A percentile compares a stretch with the other conserved stretches of the same genome.
Conservation (phyloP, 768 basidiomycete species). For the Porpolomopsis calyptriformis region DNA sequence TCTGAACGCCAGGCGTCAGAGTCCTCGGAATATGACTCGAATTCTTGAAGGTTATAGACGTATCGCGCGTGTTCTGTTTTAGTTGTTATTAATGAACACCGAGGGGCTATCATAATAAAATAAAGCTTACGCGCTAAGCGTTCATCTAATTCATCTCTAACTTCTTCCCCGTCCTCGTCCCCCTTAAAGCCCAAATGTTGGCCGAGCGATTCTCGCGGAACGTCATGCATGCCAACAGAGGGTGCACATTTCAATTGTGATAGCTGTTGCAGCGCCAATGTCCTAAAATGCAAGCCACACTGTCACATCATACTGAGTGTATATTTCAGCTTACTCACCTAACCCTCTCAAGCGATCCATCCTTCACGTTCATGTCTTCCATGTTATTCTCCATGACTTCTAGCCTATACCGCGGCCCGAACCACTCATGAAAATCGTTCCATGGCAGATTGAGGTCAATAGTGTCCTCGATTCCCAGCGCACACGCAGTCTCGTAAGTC, state of each 20-base stretch:
- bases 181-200: conserved; percentile 48
- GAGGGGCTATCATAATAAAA: not conserved
- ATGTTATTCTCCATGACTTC: conserved; percentile 90
- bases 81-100: not conserved
- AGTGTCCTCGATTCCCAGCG: conserved; percentile 73
- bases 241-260: conserved; percentile 55
- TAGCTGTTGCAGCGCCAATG: conserved; percentile 31
- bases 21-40: conserved; percentile 39
- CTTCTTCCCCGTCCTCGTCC: conserved; percentile 40
- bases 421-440: conserved; percentile 95
- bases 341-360: conserved; percentile 70
- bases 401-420: conserved; percentile 87
- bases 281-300: conserved; percentile 13
- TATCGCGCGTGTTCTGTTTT: conserved; percentile 52
- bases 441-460: conserved; percentile 73
- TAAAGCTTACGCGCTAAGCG: conserved; percentile 56
- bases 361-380: conserved; percentile 82
- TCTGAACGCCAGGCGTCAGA: conserved; percentile 30
- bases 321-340: conserved; percentile 36
- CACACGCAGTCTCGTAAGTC: conserved; percentile 97
- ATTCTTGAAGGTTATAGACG: conserved; percentile 49
- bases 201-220: conserved; percentile 60
- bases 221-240: conserved; percentile 76
- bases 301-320: not conserved
- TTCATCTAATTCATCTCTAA: conserved; percentile 54